A percentile compares a stretch with the other conserved stretches of the same genome.
These are phyloP conservation scores for Sporothrix dimorphospora DNA, from an alignment of 2,329 filamentous ascomycete species.

Conservation along the genomic window DNA sequence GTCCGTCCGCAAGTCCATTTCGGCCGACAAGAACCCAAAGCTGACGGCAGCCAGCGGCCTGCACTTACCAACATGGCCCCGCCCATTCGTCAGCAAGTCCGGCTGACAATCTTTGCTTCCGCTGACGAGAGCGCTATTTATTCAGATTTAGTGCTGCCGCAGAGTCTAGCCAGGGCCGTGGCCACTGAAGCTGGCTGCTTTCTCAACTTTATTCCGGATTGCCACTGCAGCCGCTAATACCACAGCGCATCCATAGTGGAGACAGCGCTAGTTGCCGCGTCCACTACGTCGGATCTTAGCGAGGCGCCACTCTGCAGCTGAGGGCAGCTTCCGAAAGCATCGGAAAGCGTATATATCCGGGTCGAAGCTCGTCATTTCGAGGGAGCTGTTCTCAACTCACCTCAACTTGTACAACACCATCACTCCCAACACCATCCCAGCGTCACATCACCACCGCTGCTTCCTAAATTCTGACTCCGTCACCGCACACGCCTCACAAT, in stretches of 20 bases:
- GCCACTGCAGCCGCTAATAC: neutral
- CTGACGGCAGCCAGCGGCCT: too few relatives aligned
- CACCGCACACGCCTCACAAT: too few relatives aligned
- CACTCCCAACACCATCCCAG: too few relatives aligned
- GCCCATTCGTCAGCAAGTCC: neutral
- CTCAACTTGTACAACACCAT: too few relatives aligned
- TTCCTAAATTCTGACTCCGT: neutral
- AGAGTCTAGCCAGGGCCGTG: neutral
- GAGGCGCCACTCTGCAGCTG: neutral
- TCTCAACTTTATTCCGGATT: constrained; percentile 13
- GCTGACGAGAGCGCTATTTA: neutral
- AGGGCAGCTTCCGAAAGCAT: neutral
- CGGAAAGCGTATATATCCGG: constrained; percentile 11
- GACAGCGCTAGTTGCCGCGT: neutral
- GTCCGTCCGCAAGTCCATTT: neutral
- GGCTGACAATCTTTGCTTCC: neutral
- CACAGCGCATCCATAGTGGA: constrained; percentile 2
- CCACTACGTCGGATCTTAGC: neutral
- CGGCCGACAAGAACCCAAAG: neutral
- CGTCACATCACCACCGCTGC: too few relatives aligned
- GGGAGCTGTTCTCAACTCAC: too few relatives aligned
- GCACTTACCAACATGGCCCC: neutral
- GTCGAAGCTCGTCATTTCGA: neutral
- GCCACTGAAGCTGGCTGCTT: too few relatives aligned
- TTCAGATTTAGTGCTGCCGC: neutral